Conservation (phyloP, 208 protist species). For the Leishmania tropica region DNA sequence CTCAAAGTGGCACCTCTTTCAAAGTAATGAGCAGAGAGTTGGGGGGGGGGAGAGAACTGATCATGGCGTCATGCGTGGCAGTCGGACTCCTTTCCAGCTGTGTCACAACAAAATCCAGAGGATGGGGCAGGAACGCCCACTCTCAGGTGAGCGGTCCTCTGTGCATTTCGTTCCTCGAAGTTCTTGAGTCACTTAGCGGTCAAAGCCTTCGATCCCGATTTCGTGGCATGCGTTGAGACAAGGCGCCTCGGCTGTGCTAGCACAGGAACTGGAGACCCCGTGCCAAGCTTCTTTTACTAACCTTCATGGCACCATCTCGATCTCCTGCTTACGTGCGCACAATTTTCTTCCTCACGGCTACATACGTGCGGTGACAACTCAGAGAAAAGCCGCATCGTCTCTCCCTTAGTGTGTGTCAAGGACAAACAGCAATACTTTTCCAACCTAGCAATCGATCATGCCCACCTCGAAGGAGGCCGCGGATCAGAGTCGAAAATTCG, state of each 20-base stretch:
- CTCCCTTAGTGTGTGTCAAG: background rate
- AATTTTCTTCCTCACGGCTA: background rate
- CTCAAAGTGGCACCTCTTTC: background rate
- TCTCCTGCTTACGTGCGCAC: background rate
- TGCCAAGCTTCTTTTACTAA: background rate
- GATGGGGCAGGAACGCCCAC: background rate
- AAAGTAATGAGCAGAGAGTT: background rate
- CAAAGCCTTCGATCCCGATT: background rate
- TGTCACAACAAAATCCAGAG: background rate
- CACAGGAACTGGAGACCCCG: background rate
- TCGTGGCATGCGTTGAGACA: no score
- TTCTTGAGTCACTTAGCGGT: background rate
- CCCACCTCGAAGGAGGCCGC: background rate
- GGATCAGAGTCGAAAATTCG: conserved; percentile 45
- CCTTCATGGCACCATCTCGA: background rate
- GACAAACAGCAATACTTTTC: background rate
- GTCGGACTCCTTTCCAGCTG: background rate
- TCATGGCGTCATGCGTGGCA: background rate
- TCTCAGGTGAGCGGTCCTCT: background rate
- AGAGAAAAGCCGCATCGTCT: background rate
- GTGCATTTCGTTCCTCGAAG: background rate
- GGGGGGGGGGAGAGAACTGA: background rate
- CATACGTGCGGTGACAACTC: background rate
- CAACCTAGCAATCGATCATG: conserved; percentile 16
- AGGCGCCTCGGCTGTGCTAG: background rate